Percentiles rank a stretch among this genome's conserved stretches.
Evolutionary conservation across 306 rosid species (phyloP).

Genomic region (cucumber (Cucumis sativus)): Cucumber_9930_V3 NC_026660.2:22377001-22377500

Average conservation of each 20-base stretch:
- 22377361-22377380: slow-evolving; percentile 11
- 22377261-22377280: neutral
- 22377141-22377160: neutral
- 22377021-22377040: neutral
- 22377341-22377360: neutral
- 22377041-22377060: neutral
- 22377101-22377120: neutral
- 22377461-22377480: slow-evolving; percentile 57
- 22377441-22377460: slow-evolving; percentile 37
- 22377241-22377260: neutral
- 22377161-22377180: too few species aligned
- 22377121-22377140: neutral
- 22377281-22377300: neutral
- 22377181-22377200: too few species aligned
- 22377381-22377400: slow-evolving; percentile 68
- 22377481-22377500: slow-evolving; percentile 46
- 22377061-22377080: neutral
- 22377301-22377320: neutral
- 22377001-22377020: neutral
- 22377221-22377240: neutral
- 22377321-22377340: neutral
- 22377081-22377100: neutral
- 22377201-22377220: neutral
- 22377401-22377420: slow-evolving; percentile 53
- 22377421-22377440: slow-evolving; percentile 19